Conservation (phyloP, 169 alveolate species). For the Plasmodium inui region DNA sequence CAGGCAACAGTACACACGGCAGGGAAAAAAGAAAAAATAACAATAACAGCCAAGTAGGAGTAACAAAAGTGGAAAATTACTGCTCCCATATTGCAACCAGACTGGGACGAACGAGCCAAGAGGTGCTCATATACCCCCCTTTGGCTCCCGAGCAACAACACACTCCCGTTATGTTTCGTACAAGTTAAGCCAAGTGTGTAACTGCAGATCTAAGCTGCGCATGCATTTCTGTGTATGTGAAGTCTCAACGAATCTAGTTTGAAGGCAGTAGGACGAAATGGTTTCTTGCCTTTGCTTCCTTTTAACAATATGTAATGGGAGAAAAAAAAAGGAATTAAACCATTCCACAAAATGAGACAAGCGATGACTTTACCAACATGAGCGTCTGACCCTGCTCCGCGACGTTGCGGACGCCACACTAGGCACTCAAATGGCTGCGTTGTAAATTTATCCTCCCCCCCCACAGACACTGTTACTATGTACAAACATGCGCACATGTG, state of each 20-base stretch:
- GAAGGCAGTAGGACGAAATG: background rate
- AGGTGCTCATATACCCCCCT: background rate
- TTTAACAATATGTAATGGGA: conserved; percentile 6
- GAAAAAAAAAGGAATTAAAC: background rate
- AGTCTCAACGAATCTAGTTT: background rate
- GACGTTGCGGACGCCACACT: background rate
- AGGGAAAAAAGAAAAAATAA: background rate
- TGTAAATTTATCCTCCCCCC: background rate
- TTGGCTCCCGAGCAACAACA: background rate
- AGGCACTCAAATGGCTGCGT: background rate
- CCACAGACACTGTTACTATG: too few species aligned
- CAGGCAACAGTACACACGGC: background rate
- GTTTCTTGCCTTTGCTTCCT: conserved; percentile 9
- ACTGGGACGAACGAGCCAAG: background rate
- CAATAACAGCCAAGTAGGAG: background rate
- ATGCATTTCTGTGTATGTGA: background rate
- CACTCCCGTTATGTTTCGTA: background rate
- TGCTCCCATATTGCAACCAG: background rate
- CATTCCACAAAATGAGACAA: background rate
- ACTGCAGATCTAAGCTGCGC: background rate
- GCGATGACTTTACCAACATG: background rate
- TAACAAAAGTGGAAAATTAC: background rate
- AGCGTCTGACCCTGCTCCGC: background rate
- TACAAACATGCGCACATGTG: too few species aligned
- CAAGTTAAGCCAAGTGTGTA: background rate